Evolutionary conservation across 148 eudicot genomes (phyloP).

Genomic region (Arbutus unedo): DNA sequence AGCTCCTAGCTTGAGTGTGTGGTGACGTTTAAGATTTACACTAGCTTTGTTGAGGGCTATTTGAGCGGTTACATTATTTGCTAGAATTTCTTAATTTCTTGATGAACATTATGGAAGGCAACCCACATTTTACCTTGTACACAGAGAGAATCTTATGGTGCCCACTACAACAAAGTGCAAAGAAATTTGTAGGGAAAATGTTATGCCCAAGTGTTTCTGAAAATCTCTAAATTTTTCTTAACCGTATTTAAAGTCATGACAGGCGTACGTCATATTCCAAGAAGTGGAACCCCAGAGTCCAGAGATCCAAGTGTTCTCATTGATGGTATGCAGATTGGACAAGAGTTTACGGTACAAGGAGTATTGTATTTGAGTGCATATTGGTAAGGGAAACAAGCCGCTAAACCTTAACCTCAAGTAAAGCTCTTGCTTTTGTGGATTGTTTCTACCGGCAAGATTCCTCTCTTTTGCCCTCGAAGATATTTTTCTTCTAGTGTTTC

Average conservation of each 20-base stretch:
- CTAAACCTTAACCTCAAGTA: not conserved
- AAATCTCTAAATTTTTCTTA: not conserved
- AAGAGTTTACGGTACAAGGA: not conserved
- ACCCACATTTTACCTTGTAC: too few species aligned
- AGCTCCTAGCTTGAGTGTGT: too few species aligned
- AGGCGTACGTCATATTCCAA: not conserved
- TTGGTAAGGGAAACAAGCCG: not conserved
- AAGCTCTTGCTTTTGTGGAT: not conserved
- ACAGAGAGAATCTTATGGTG: too few species aligned
- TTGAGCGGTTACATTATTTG: too few species aligned
- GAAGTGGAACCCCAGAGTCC: not conserved
- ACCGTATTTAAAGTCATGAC: not conserved
- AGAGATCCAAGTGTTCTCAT: not conserved
- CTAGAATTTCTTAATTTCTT: too few species aligned
- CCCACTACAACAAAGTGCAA: too few species aligned
- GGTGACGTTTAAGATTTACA: too few species aligned
- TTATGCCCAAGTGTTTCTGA: not conserved
- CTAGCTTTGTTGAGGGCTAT: too few species aligned
- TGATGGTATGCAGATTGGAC: not conserved
- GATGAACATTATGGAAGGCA: too few species aligned
- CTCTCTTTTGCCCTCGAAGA: not conserved
- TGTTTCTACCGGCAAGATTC: not conserved
- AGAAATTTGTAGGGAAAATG: too few species aligned
- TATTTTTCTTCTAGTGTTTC: not conserved
- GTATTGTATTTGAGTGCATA: not conserved